Base-by-base conservation (phyloP, 495 filamentous ascomycete species). In the Neurospora sp. region DNA sequence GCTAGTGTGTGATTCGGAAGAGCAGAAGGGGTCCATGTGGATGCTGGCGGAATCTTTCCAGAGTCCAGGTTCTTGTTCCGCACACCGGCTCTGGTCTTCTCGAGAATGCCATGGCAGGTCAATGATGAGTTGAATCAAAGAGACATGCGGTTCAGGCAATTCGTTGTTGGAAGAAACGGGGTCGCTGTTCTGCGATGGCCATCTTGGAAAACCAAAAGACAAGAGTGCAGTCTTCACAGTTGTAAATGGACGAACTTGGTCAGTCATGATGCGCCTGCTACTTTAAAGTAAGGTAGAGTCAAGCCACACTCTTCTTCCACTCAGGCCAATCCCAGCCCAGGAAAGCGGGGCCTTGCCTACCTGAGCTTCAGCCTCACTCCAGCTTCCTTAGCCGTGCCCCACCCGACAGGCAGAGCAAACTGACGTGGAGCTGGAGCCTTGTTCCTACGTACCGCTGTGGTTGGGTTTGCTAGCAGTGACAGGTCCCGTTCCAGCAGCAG, bases 381-480 rank as follows among this genome's bases (percentile, higher is more conserved):
- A 62, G 38, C 70, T 31, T 23, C 41, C 39, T 27, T 6, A 62
- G 54, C 54, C 14, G 54, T 66, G 27, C 54, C 27, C 54, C 54
- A 31, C 54, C 48, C 23, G 54, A 71, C 73, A 76, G 75, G 75
- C 75, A 76, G 72, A 73, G 75, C 70, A 70, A 75, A 75, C 75
- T 76, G 75, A 76, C 75, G 75, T 72, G 75, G 75, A 72, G 70
- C 69, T 62, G 42, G 62, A 73, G 71, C 74, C 74, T 75, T 37
- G 54, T 35, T 66, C 54, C 14, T 62, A 31, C 27, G 14, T 62
- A 66, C 12, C 54, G 54, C 54, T 66, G 54, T 66, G 54, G 27
- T 66, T 66, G 54, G 54, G 54, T 66, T 66, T 37, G 27, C 14
- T 62, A 66, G 54, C 54, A 66, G 54, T 66, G 54, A 66, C 54